Conservation (phyloP, 805 yeast species). For the Candida boidinii region DNA sequence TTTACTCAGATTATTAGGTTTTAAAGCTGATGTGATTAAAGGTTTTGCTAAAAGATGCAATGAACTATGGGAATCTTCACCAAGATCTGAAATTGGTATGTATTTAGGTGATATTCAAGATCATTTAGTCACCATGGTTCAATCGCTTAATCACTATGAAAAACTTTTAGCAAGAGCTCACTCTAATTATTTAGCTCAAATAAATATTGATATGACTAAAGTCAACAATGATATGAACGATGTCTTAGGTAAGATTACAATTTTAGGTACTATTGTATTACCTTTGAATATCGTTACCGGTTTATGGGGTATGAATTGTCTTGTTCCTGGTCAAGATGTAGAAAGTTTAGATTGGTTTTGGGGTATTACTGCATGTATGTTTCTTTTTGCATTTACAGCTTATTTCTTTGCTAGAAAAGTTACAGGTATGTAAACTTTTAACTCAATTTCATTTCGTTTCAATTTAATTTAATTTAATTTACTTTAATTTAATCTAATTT, state of each 20-base stretch:
- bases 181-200: conserved; percentile 91
- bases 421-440: conserved; percentile 22
- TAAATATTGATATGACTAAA: conserved; percentile 95
- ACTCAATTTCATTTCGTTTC: too few species aligned
- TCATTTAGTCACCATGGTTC: conserved; percentile 96
- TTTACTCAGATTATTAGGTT: conserved; percentile 70
- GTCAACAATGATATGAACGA: conserved; percentile 97
- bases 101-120: conserved; percentile 96
- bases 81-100: conserved; percentile 83
- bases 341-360: conserved; percentile 63
- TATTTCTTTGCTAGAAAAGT: conserved; percentile 40
- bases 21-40: conserved; percentile 95
- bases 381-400: conserved; percentile 35
- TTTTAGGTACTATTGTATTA: conserved; percentile 87
- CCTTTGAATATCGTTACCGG: conserved; percentile 96
- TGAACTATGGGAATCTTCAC: conserved; percentile 75
- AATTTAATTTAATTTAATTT: too few species aligned
- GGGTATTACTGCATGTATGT: conserved; percentile 38
- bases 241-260: conserved; percentile 86
- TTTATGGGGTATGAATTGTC: conserved; percentile 97
- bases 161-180: conserved; percentile 91
- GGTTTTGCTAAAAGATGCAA: conserved; percentile 89
- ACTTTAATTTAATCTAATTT: too few species aligned
- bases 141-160: conserved; percentile 88
- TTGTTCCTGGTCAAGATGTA: conserved; percentile 85